phyloP scores from a whole-genome alignment of 2,329 filamentous ascomycete genomes.

The Penicillium fuscoglaucum region DNA sequence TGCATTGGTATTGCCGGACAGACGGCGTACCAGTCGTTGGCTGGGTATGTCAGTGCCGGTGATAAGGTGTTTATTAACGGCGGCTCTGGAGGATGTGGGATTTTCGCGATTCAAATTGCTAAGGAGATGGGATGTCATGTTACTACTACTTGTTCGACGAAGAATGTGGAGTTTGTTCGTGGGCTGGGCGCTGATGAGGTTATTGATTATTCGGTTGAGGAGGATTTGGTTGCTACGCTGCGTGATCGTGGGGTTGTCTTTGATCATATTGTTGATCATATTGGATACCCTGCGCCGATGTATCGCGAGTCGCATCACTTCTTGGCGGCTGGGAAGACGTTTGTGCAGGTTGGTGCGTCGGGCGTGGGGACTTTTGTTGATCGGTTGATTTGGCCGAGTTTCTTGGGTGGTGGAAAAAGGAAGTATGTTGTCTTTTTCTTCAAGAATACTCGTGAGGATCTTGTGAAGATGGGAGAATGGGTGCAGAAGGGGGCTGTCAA shows the following conservation, averaged over 20 bases:
- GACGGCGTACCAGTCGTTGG: conserved; percentile 49
- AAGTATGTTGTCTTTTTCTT: conserved; percentile 36
- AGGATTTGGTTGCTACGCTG: conserved; percentile 49
- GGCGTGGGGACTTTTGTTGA: conserved; percentile 32
- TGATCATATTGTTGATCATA: conserved; percentile 58
- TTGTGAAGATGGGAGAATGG: conserved; percentile 55
- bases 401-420: conserved; percentile 52
- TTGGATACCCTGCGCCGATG: conserved; percentile 48
- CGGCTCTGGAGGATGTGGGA: conserved; percentile 61
- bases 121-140: conserved; percentile 60
- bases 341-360: conserved; percentile 52
- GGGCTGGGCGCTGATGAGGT: conserved; percentile 62
- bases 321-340: conserved; percentile 51
- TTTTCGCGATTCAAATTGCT: conserved; percentile 61
- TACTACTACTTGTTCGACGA: conserved; percentile 56
- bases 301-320: conserved; percentile 56
- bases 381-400: conserved; percentile 46
- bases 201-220: conserved; percentile 55
- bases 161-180: conserved; percentile 57
- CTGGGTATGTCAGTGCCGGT: conserved; percentile 48
- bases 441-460: conserved; percentile 45
- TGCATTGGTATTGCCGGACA: conserved; percentile 44
- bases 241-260: conserved; percentile 50
- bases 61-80: conserved; percentile 63
- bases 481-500: conserved; percentile 61